Conservation (phyloP, 768 basidiomycete genomes). For the Russula brevipes region DNA sequence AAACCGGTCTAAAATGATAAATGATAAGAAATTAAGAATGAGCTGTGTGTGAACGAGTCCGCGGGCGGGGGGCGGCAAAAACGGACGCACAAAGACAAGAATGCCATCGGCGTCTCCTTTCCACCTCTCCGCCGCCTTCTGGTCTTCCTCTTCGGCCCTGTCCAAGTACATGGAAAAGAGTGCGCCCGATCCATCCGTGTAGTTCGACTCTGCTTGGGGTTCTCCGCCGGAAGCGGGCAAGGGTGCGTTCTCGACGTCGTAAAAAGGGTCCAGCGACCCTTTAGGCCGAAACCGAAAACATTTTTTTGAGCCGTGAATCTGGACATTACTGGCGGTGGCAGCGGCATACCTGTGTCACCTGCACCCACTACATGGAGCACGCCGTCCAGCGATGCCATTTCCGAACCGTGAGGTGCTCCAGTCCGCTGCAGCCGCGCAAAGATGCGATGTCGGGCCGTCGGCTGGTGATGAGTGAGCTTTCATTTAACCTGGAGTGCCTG, state of each 20-base stretch:
- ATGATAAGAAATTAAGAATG: too few species aligned
- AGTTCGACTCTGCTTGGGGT: conserved; percentile 7
- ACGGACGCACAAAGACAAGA: conserved; percentile 17
- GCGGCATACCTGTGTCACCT: conserved; percentile 2
- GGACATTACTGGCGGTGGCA: too few species aligned
- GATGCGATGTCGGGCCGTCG: neutral
- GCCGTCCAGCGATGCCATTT: neutral
- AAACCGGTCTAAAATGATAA: conserved; percentile 19
- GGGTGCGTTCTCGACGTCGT: conserved; percentile 1
- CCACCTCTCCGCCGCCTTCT: conserved; percentile 12
- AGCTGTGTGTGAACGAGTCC: conserved; percentile 32
- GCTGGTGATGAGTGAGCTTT: too few species aligned
- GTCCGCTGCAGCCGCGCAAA: neutral
- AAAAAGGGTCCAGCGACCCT: neutral
- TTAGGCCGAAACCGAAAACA: neutral
- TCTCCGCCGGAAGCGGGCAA: conserved; percentile 6
- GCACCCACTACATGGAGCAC: neutral
- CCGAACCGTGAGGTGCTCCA: neutral
- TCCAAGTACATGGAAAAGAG: conserved; percentile 20
- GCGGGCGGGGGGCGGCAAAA: conserved; percentile 28
- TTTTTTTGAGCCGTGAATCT: neutral
- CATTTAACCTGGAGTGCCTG: too few species aligned
- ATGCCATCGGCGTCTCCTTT: conserved; percentile 22
- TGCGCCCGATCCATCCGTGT: conserved; percentile 15
- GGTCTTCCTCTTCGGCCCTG: conserved; percentile 19